Evolutionary conservation across 208 protist genomes (phyloP).

Genomic region (Leishmania aethiopica): DNA sequence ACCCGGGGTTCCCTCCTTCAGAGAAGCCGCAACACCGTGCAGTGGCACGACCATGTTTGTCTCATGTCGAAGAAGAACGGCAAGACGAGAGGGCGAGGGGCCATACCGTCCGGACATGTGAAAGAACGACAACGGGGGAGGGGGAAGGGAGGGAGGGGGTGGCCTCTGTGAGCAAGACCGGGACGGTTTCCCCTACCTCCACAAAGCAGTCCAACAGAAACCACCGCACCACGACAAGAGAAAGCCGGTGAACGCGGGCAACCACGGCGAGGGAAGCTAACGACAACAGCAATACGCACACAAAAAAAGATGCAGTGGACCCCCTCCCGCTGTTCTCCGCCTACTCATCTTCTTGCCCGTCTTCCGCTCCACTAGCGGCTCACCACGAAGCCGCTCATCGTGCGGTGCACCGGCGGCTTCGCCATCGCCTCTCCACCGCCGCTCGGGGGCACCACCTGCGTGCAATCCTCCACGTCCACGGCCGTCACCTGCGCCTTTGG

Average conservation of each 20-base stretch:
- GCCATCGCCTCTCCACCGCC: background rate
- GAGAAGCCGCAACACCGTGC: background rate
- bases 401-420: background rate
- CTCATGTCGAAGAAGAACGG: background rate
- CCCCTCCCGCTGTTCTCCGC: background rate
- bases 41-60: background rate
- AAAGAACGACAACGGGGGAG: background rate
- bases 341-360: background rate
- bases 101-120: background rate
- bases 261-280: background rate
- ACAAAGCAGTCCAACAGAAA: background rate
- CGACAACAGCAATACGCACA: background rate
- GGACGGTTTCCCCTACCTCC: background rate
- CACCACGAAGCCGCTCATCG: slow-evolving; percentile 3
- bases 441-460: background rate
- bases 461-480: slow-evolving; percentile 28
- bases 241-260: background rate
- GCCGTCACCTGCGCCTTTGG: slow-evolving; percentile 60
- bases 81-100: background rate
- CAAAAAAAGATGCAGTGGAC: background rate
- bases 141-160: background rate
- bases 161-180: background rate
- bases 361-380: background rate
- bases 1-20: background rate
- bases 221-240: background rate